Evolutionary conservation across 331 rosid species (phyloP), one percentile per base, ranked within the genome.

Genomic region (Prunus yedoensis): DNA sequence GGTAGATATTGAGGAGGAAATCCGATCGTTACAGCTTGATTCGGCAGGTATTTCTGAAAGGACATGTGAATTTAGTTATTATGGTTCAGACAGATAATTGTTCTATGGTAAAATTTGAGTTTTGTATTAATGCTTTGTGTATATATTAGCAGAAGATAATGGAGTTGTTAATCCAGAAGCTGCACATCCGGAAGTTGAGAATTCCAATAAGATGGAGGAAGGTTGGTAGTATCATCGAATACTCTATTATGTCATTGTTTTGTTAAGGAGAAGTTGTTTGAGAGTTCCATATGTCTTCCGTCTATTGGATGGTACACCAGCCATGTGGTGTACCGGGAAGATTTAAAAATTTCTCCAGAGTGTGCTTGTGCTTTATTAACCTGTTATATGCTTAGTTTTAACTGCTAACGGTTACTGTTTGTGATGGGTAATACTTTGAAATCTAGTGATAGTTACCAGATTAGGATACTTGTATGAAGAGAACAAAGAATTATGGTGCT

Each of bases 1-100:
- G 46, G 6, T 82, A 90, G 99, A 92, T 88, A 88, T 95, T 23
- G 98, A 87, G 82, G 98, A 90, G 83, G 98, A 95, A 35, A 92
- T 95, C 82, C 98, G 98, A 63, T 84, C 96, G 51, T 83, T 95
- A 77, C 96, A 95, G 87, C 98, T 95, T 18, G 99, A 89, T 20
- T 81, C 89, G 8, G 88, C 93, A 83, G 99, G 97, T 92, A 92
- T 73, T 2, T 12, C 45, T 68, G 30, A 49, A 61, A 71, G 69
- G 65, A 64, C 23, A 18, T 21, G 15, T 27, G 17, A 32, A 18
- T 51, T 74, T 69, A 13, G 5, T 17, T 53, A 32, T 49, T 64
- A 21, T 20, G 0, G 58, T 64, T 71, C 2, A 32, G 43, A 32
- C 59, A 28, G 32, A 5, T 35, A 25, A 14, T 21, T 27, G 57